Base-by-base conservation (phyloP, 176 grass and related monocot genomes). In the Aegilops speltoides region DNA sequence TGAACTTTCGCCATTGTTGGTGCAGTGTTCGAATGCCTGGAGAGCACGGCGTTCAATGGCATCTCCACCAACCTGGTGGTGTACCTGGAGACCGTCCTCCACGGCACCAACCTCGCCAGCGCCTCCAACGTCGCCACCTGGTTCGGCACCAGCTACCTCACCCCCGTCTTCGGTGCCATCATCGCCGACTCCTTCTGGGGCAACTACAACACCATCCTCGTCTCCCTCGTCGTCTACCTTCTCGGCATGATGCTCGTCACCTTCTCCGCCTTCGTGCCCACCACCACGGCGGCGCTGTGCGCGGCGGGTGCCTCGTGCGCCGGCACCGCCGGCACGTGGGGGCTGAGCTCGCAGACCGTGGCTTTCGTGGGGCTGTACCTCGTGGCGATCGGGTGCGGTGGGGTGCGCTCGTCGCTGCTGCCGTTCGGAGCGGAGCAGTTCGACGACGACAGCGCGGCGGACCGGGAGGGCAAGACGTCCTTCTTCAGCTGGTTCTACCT, bases 401-500 rank as follows among this genome's bases (percentile, higher is more conserved):
- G 91, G 16, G 88, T 96, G 24, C 89, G 88, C 4, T 93, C 94
- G 5, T 85, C 89, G 20, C 78, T 96, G 62, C 85, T 93, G 5
- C 91, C 94, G 56, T 89, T 97, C 12, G 94, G 94, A n/a, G 94
- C 92, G 19, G 87, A 94, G 82, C 94, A 97, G 43, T 97, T 94
- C 79, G 89, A 97, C 41, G 90, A 90, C 59, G 74, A 92, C 57
- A 78, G 46, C 37, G 69, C 85, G 33, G 50, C 64, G 8, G 91
- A 93, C 43, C 87, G 85, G 73, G 85, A 85, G 19, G 83, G 86
- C 50, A 86, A 93, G 79, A 82, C 68, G 1, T 76, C 87, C 31
- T 93, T 96, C 87, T 96, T 96, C 85, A 93, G 88, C 80, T 96
- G 87, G 89, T 96, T 93, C 82, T 96, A 93, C 78, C 76, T 96